Evolutionary conservation across 345 rosid species (phyloP).

Genomic region (Eutrema yunnanense): DNA sequence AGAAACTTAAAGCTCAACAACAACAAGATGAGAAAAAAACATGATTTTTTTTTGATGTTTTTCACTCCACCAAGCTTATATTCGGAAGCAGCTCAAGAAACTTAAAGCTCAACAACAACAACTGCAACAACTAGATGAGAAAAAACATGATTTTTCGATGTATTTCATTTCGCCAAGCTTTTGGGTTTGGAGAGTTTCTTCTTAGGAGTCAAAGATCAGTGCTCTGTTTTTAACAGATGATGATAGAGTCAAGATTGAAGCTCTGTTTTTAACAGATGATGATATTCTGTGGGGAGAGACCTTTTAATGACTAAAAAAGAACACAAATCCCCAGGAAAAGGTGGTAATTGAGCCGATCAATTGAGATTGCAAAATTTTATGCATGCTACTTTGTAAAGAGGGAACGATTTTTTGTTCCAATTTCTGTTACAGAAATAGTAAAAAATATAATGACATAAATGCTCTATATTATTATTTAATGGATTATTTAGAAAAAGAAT

Average conservation of each 20-base stretch:
- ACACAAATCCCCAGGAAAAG: neutral
- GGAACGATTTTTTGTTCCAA: too few species aligned
- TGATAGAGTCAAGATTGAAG: too few species aligned
- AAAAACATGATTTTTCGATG: neutral
- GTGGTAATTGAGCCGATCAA: neutral
- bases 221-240: neutral
- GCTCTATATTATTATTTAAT: too few species aligned
- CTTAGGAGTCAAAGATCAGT: neutral
- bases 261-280: neutral
- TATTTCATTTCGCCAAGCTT: neutral
- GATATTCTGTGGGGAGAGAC: neutral
- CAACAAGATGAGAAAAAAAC: conserved; percentile 8
- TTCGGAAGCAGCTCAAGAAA: conserved; percentile 76
- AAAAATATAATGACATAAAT: too few species aligned
- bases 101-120: conserved; percentile 46
- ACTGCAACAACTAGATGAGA: conserved; percentile 4
- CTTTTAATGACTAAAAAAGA: neutral
- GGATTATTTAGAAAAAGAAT: too few species aligned
- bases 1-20: conserved; percentile 63
- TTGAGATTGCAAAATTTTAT: neutral
- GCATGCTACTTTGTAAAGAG: neutral
- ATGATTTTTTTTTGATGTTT: neutral
- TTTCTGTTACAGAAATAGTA: too few species aligned
- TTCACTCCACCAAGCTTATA: conserved; percentile 50
- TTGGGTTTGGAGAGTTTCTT: neutral